Percentiles rank a stretch among this genome's conserved stretches.
phyloP scores from a whole-genome alignment of 1,284 basidiomycete species.

The Anthracocystis panici-leucophaei region DNA sequence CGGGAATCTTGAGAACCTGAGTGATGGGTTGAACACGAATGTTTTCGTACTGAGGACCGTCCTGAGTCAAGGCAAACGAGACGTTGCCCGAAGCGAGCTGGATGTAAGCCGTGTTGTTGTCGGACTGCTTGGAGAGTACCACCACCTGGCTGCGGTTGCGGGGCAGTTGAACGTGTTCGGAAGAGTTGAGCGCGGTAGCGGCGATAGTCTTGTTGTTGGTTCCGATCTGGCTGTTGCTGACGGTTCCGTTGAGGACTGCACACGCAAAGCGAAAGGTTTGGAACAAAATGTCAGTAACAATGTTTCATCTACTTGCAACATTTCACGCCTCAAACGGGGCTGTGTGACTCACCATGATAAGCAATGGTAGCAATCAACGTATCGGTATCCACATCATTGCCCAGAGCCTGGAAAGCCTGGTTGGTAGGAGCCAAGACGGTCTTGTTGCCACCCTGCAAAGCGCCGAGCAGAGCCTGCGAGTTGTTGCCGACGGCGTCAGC shows the following conservation, averaged over 20 bases:
- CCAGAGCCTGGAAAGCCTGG: constrained; percentile 67
- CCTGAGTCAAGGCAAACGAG: constrained; percentile 25
- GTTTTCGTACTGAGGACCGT: constrained; percentile 73
- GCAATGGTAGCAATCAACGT: constrained; percentile 73
- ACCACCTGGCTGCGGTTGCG: constrained; percentile 74
- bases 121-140: constrained; percentile 72
- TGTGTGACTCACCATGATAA: constrained; percentile 73
- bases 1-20: constrained; percentile 72
- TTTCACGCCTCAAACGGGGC: not conserved
- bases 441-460: constrained; percentile 51
- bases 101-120: constrained; percentile 72
- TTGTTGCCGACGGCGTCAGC: constrained; percentile 53
- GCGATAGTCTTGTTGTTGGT: constrained; percentile 73
- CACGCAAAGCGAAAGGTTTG: not conserved
- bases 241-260: constrained; percentile 74
- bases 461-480: constrained; percentile 28
- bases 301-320: no score
- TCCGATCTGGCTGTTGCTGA: constrained; percentile 70
- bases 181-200: constrained; percentile 75
- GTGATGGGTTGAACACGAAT: constrained; percentile 54
- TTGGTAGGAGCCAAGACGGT: constrained; percentile 72
- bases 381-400: constrained; percentile 70
- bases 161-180: constrained; percentile 66
- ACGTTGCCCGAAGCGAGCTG: constrained; percentile 73
- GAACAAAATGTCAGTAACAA: no score